Evolutionary conservation across 2,329 filamentous ascomycete species (phyloP), one percentile per base, ranked within the genome.

Genomic region (Aspergillus piperis): DNA sequence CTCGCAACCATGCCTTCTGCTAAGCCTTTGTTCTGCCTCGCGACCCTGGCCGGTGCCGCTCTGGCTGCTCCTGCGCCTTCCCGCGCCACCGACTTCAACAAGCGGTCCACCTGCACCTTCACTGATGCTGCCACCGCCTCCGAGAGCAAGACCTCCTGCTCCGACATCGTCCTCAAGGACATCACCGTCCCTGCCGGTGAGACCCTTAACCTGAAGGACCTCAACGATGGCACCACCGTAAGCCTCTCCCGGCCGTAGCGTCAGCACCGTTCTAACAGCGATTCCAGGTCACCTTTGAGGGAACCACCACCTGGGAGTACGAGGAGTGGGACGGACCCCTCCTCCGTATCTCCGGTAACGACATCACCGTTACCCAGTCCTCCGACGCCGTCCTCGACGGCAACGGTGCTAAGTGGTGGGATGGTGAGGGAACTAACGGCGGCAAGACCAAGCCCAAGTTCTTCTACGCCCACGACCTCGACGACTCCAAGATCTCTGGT

Each of bases 391-490:
- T 80, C 17, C 80, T 89, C 54, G 77, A 89, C 67, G 84, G 84
- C 56, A 78, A 83, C 38, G 86, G 86, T 38, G 70, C 78, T 11
- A 71, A 75, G 32, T 88, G 83, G 82, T 89, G 86, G 87, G 86
- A 89, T 65, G 76, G 80, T 57, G 66, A 86, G 74, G 87, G 87
- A 50, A 75, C 74, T 68, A 87, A 86, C 69, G 84, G 86, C 30
- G 86, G 86, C 71, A 83, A 83, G 75, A 83, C 72, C 21, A 89
- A 89, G 81, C 87, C 87, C 66, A 85, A 88, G 78, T 86, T 88
- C 78, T 87, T 88, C 79, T 81, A 75, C 64, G 81, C 81, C 21
- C 75, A 76, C 60, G 49, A 54, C 5, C 62, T 77, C 54, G 68
- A 66, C 23, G 63, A 71, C 55, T 76, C 74, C 15, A 68, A 66